phyloP scores from a whole-genome alignment of 768 basidiomycete species.

The Phanerodontia chrysosporium region DNA sequence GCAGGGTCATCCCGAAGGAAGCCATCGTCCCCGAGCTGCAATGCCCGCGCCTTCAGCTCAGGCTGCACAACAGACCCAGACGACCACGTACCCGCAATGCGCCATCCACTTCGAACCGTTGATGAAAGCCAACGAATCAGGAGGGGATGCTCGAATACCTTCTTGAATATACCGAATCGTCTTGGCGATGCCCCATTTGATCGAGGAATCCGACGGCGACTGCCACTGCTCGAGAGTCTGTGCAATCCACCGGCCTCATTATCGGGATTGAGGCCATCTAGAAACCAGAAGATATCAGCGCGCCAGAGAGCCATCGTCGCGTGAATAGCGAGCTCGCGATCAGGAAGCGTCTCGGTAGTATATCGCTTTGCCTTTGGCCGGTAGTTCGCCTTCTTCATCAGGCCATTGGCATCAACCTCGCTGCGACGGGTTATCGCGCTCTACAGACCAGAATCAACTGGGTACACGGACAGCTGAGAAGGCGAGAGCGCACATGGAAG shows the following conservation, averaged over 20 bases:
- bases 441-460: slow-evolving; percentile 2
- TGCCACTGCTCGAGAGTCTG: slow-evolving; percentile 54
- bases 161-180: slow-evolving; percentile 28
- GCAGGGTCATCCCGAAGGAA: slow-evolving; percentile 52
- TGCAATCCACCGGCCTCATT: slow-evolving; percentile 45
- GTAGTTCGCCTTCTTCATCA: slow-evolving; percentile 44
- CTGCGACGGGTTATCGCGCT: slow-evolving; percentile 41
- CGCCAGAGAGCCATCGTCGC: slow-evolving; percentile 71
- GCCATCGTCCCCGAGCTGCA: slow-evolving; percentile 30
- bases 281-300: slow-evolving; percentile 48
- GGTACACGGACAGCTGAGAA: neutral
- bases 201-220: slow-evolving; percentile 54
- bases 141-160: slow-evolving; percentile 1
- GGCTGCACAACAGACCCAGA: neutral
- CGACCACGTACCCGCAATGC: slow-evolving; percentile 38
- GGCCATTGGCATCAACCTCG: slow-evolving; percentile 58
- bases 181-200: slow-evolving; percentile 48
- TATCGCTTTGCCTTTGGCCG: slow-evolving; percentile 62
- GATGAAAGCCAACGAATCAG: slow-evolving; percentile 27
- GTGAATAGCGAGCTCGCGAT: slow-evolving; percentile 67
- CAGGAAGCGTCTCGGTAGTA: slow-evolving; percentile 54
- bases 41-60: neutral
- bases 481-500: slow-evolving; percentile 44
- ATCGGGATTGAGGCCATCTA: slow-evolving; percentile 37
- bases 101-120: slow-evolving; percentile 39